Evolutionary conservation across 148 eudicot species (phyloP).

Genomic region (Suaeda aralocaspica): DNA sequence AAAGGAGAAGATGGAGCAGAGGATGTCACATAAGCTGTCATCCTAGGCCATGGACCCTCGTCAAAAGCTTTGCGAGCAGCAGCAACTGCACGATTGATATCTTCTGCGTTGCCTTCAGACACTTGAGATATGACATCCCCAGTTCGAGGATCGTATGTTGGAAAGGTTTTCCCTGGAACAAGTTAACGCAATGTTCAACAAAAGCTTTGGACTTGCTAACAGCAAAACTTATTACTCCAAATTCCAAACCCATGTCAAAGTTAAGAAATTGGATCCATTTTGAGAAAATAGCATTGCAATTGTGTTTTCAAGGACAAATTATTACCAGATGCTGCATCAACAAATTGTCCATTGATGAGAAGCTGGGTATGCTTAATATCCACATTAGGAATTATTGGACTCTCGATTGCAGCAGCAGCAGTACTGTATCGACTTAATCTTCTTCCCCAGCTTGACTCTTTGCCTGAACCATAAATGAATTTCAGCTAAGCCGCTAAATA

Average conservation of each 20-base stretch:
- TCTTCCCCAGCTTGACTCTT: constrained; percentile 35
- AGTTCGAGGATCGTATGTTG: constrained; percentile 79
- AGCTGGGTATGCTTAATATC: constrained; percentile 68
- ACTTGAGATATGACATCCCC: constrained; percentile 79
- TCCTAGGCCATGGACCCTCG: constrained; percentile 98
- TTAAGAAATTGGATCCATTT: not conserved
- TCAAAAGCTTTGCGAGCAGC: constrained; percentile 98
- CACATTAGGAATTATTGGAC: constrained; percentile 66
- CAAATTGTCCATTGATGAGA: constrained; percentile 89
- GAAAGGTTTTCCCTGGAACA: constrained; percentile 80
- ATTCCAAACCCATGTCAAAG: not conserved
- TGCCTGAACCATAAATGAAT: constrained; percentile 35
- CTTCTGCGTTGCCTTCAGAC: constrained; percentile 81
- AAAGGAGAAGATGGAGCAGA: not conserved
- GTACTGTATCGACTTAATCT: constrained; percentile 48
- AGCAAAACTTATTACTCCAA: not conserved
- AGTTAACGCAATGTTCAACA: not conserved
- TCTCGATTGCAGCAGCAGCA: constrained; percentile 63
- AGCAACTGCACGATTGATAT: constrained; percentile 77
- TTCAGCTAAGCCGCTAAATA: not conserved
- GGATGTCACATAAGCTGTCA: constrained; percentile 75
- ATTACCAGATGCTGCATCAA: constrained; percentile 89
- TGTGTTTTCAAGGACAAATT: not conserved
- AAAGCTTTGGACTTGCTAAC: not conserved
- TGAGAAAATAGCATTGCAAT: not conserved